These are phyloP conservation scores for Raffaelea albimanens DNA, from an alignment of 2,329 filamentous ascomycete genomes.

Conservation along the genomic window DNA sequence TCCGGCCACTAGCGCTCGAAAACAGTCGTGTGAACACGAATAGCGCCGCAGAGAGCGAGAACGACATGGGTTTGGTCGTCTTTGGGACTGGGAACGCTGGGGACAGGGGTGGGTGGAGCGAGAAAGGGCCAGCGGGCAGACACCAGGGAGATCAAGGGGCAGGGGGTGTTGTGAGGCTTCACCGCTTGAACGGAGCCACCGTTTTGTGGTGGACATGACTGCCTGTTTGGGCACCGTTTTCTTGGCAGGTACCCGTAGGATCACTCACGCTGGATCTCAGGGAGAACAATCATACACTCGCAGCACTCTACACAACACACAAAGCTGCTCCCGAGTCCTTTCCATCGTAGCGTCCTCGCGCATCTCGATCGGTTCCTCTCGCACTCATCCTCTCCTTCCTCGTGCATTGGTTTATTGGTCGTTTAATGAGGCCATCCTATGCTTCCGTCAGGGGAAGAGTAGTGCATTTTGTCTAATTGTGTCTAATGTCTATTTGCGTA, in stretches of 20 bases:
- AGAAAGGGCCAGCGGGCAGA: not conserved
- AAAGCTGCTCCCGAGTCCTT: too few relatives aligned
- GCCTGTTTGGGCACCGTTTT: not conserved
- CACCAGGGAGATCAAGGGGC: not conserved
- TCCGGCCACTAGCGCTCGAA: too few relatives aligned
- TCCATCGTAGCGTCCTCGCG: too few relatives aligned
- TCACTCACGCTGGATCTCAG: not conserved
- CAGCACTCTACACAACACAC: too few relatives aligned
- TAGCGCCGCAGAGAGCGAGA: slow-evolving; percentile 1
- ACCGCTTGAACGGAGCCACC: not conserved
- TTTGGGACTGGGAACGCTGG: not conserved
- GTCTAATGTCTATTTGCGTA: too few relatives aligned
- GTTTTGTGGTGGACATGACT: not conserved
- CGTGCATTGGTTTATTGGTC: not conserved
- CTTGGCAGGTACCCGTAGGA: too few relatives aligned
- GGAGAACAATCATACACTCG: too few relatives aligned
- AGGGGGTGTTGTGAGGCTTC: not conserved
- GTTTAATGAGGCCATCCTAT: not conserved
- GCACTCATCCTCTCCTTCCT: not conserved
- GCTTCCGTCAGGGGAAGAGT: too few relatives aligned
- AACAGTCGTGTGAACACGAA: slow-evolving; percentile 8
- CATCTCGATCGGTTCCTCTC: too few relatives aligned
- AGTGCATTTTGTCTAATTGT: too few relatives aligned
- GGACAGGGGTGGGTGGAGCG: not conserved
- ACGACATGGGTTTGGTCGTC: too few relatives aligned